phyloP scores from a whole-genome alignment of 2,329 filamentous ascomycete genomes.

The Claviceps digitariae region DNA sequence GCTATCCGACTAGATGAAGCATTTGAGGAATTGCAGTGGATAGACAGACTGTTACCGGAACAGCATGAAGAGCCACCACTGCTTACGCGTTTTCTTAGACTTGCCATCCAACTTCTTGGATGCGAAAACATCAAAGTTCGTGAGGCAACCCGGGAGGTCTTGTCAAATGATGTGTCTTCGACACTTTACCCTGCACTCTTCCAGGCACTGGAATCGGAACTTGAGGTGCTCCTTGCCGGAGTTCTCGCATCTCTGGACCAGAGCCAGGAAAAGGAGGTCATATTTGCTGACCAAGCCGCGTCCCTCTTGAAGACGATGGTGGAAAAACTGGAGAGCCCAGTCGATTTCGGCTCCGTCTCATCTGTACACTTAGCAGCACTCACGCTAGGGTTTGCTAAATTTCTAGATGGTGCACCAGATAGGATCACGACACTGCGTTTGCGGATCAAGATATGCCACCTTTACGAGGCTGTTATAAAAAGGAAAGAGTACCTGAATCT shows the following conservation, averaged over 20 bases:
- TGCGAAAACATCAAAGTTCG: constrained; percentile 51
- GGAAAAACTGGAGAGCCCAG: constrained; percentile 48
- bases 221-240: constrained; percentile 48
- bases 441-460: constrained; percentile 56
- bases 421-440: constrained; percentile 43
- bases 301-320: constrained; percentile 50
- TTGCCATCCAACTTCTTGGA: constrained; percentile 52
- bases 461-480: constrained; percentile 51
- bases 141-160: constrained; percentile 52
- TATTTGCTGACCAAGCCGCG: constrained; percentile 55
- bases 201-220: constrained; percentile 49
- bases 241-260: constrained; percentile 36
- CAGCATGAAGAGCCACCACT: constrained; percentile 47
- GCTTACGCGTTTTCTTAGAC: constrained; percentile 44
- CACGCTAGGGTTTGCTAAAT: constrained; percentile 53
- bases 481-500: constrained; percentile 56
- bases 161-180: constrained; percentile 51
- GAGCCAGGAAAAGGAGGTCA: constrained; percentile 44
- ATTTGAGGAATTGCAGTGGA: constrained; percentile 46
- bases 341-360: constrained; percentile 47
- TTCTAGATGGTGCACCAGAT: constrained; percentile 45
- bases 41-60: constrained; percentile 46
- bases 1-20: constrained; percentile 44
- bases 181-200: constrained; percentile 50
- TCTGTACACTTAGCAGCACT: constrained; percentile 51